Evolutionary conservation across 371 early-diverging fungal genomes (phyloP), one percentile per base, ranked within the genome.

Genomic region (Caulochytrium protostelioides): DNA sequence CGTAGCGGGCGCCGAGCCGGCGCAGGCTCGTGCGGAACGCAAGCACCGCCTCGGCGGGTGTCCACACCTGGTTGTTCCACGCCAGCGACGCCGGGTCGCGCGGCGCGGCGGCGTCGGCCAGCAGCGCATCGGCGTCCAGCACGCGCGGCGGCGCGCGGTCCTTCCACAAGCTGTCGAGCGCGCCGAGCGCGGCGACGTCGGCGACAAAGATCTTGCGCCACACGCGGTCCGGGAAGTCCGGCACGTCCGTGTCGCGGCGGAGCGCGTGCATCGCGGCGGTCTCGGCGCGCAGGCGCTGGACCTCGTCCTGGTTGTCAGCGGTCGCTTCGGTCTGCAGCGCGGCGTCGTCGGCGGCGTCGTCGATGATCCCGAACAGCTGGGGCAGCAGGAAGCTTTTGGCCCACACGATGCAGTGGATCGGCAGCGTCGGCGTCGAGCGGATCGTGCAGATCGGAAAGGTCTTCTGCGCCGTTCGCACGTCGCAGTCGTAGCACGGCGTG

Each of bases 371-470:
- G n/a, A n/a, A n/a, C n/a, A n/a, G n/a, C n/a, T n/a, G n/a, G n/a
- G n/a, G n/a, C n/a, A 79, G 83, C 29, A 94, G 58, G 50, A 79
- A 92, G 41, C 74, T 78, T 55, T 97, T 97, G 34, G 94, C 87
- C 99, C 99, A 99, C 16, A 91, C 92, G 35, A 99, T 83, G 43
- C 98, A 97, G 55, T 99, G 98, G 26, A 95, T 84, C 8, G 97
- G 94, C 18, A 72, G 72, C 28, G 72, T 78, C 0, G 99, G 99
- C 3, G 89, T 95, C 25, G 80, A 76, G 30, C 97, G 72, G 43
- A 99, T 94, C 2, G 99, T 98, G 51, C 99, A 99, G 1, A 98
- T 83, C 6, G 97, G 85, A 36, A 71, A 86, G 0, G 86, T 78
- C 29, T 70, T 82, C 21, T 73, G 82, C 37, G 78, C 77, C 1